Base-by-base conservation (phyloP, 2,329 filamentous ascomycete genomes). In the Leptosphaerulina australis region DNA sequence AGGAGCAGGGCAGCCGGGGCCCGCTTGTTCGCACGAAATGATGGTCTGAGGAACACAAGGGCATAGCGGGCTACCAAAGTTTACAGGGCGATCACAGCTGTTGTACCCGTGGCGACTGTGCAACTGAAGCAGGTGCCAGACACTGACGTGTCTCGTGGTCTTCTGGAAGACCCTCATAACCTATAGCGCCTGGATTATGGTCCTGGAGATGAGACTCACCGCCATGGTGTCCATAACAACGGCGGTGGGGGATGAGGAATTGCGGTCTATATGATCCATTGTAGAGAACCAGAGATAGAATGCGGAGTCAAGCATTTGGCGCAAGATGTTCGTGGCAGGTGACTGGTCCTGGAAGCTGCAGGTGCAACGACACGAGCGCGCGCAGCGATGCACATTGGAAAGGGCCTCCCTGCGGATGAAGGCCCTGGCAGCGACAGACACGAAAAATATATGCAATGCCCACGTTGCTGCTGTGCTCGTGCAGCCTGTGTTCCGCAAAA, bases 31-130 rank as follows among this genome's bases (percentile, higher is more conserved):
- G 44, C 44, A 53, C 50, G 17, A 50, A 47, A 35, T 46, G 50
- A 47, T 48, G 50, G 38, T 31, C 34, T 53, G 44, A 48, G 44
- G 28, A 38, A 28, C 37, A 37, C 37, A 28, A 43, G 43, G 46
- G 48, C 36, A 41, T 24, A 18, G 29, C 48, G 41, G 47, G 41
- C 34, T 40, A 28, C 36, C 36, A 45, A 36, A 45, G 41, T 45
- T 51, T 34, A 47, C 20, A 39, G 36, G 59, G 54, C 60, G 58
- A 60, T 61, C 56, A 62, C 57, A 58, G 60, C 54, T 58, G 57
- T 63, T 46, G 60, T 53, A 24, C 51, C 53, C 26, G 48, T 51
- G 50, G 47, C 50, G 44, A 46, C 36, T 35, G 34, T 35, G 37
- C 44, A 30, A 37, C 37, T 56, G 50, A 36, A 56, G 41, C 50